phyloP scores from a whole-genome alignment of 345 rosid species.

The Pelargonium nanum region DNA sequence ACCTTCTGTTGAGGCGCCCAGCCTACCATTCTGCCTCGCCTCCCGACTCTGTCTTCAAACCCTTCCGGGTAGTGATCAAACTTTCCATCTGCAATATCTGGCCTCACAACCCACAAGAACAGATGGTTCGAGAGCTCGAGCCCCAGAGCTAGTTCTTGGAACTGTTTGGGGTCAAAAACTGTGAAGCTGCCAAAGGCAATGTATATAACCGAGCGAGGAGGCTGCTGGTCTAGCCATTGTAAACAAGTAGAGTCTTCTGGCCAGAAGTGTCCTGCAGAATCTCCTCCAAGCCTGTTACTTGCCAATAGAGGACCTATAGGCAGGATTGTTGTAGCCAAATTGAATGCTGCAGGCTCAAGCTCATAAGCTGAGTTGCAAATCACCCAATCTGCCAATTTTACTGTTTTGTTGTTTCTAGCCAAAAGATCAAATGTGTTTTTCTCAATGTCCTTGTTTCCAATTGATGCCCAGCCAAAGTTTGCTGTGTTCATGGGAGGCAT shows the following conservation, averaged over 20 bases:
- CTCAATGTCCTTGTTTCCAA: slow-evolving; percentile 3
- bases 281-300: not conserved
- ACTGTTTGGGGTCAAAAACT: not conserved
- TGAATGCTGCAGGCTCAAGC: slow-evolving; percentile 12
- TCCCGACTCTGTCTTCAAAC: not conserved
- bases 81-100: not conserved
- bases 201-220: not conserved
- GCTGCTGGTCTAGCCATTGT: slow-evolving; percentile 1
- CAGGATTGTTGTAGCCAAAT: not conserved
- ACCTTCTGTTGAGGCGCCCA: slow-evolving; percentile 9
- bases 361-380: slow-evolving; percentile 16
- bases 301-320: slow-evolving; percentile 15
- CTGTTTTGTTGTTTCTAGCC: not conserved
- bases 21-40: not conserved
- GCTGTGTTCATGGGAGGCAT: slow-evolving; percentile 12
- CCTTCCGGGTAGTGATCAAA: not conserved
- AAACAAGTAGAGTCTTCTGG: not conserved
- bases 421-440: slow-evolving; percentile 1
- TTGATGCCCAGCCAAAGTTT: slow-evolving; percentile 8
- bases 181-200: slow-evolving; percentile 1
- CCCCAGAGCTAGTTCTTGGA: not conserved
- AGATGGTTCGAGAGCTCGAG: not conserved
- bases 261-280: slow-evolving; percentile 7
- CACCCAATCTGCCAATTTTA: slow-evolving; percentile 6
- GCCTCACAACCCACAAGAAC: slow-evolving; percentile 1